Evolutionary conservation across 2,329 filamentous ascomycete species (phyloP).

Genomic region (Fusarium mangiferae): DNA sequence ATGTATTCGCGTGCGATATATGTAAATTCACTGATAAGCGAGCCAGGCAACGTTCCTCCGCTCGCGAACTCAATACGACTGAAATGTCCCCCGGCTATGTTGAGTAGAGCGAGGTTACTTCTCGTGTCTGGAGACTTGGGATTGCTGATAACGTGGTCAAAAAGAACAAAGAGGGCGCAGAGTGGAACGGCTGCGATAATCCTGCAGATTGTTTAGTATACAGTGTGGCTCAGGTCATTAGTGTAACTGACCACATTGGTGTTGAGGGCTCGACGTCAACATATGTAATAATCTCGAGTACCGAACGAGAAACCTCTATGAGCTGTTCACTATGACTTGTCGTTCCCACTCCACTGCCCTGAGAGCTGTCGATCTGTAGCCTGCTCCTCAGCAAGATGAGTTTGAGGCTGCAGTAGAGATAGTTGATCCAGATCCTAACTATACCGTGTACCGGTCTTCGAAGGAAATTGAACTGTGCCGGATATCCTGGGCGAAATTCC

Average conservation of each 20-base stretch:
- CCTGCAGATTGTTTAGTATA: neutral
- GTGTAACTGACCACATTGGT: slow-evolving; percentile 23
- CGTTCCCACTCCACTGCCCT: neutral
- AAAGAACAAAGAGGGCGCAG: slow-evolving; percentile 35
- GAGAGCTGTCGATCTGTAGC: neutral
- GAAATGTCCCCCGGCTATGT: slow-evolving; percentile 38
- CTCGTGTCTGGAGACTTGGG: slow-evolving; percentile 23
- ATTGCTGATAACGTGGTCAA: slow-evolving; percentile 36
- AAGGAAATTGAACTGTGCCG: neutral
- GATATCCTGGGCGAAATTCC: slow-evolving; percentile 4
- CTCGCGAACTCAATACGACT: slow-evolving; percentile 34
- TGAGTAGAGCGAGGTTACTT: slow-evolving; percentile 30
- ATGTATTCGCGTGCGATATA: slow-evolving; percentile 38
- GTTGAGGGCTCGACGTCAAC: slow-evolving; percentile 36
- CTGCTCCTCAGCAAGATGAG: slow-evolving; percentile 26
- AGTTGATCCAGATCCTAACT: slow-evolving; percentile 29
- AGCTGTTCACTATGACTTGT: neutral
- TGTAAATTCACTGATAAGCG: slow-evolving; percentile 34
- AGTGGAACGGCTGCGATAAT: slow-evolving; percentile 35
- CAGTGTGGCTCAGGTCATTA: accelerated
- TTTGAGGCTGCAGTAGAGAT: slow-evolving; percentile 34
- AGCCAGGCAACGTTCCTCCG: slow-evolving; percentile 24
- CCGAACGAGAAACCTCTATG: slow-evolving; percentile 20
- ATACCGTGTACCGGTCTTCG: slow-evolving; percentile 14
- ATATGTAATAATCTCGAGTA: slow-evolving; percentile 34